These are phyloP conservation scores for Sarocladium brachiariae DNA, from an alignment of 2,329 filamentous ascomycete genomes.

Conservation along the genomic window DNA sequence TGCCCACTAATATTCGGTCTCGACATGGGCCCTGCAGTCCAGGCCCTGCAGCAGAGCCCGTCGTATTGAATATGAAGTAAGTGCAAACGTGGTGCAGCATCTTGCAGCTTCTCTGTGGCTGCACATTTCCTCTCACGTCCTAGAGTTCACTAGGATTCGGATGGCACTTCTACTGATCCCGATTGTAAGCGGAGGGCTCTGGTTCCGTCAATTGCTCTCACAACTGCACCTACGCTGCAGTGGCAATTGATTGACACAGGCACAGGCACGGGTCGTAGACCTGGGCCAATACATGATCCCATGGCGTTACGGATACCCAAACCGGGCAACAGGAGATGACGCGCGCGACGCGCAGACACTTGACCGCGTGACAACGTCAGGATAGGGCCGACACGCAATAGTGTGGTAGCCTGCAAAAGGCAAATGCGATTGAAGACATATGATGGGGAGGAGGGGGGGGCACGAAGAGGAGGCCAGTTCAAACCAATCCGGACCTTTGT, in stretches of 20 bases:
- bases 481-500: neutral
- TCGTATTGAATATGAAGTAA: neutral
- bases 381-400: neutral
- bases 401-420: slow-evolving; percentile 2
- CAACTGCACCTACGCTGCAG: no score
- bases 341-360: slow-evolving; percentile 7
- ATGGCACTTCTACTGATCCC: no score
- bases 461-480: neutral
- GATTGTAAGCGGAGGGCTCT: no score
- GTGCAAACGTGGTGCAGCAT: slow-evolving; percentile 1
- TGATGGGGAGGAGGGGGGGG: neutral
- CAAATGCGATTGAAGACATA: neutral
- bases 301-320: neutral
- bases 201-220: no score
- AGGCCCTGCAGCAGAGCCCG: neutral
- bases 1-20: neutral
- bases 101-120: neutral
- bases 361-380: slow-evolving; percentile 6
- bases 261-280: no score
- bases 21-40: neutral
- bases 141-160: neutral
- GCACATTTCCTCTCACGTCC: no score
- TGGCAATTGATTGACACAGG: no score
- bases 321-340: neutral
- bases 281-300: no score